Conservation (phyloP, 805 yeast species). For the Dipodascus albidus region DNA sequence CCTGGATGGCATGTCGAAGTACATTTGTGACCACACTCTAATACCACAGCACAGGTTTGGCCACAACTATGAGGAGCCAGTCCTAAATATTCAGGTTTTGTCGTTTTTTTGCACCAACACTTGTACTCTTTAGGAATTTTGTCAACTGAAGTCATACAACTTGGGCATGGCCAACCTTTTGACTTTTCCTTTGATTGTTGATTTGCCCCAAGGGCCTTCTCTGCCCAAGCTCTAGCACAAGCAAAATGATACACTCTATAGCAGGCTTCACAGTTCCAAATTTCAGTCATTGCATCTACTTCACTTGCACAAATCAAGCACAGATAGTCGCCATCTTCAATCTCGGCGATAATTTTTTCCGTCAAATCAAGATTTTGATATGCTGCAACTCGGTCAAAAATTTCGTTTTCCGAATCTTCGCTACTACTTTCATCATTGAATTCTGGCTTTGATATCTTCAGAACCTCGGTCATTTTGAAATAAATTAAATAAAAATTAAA, state of each 20-base stretch:
- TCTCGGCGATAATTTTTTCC: conserved; percentile 39
- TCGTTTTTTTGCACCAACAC: conserved; percentile 84
- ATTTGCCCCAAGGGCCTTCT: conserved; percentile 33
- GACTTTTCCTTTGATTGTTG: conserved; percentile 22
- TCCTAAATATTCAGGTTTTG: conserved; percentile 41
- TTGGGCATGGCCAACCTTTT: conserved; percentile 77
- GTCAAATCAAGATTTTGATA: conserved; percentile 19
- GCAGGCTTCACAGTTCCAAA: conserved; percentile 77
- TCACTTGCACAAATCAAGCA: conserved; percentile 88
- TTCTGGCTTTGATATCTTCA: too few species aligned
- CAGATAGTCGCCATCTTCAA: conserved; percentile 56
- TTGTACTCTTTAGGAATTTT: conserved; percentile 45
- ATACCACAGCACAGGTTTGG: conserved; percentile 54
- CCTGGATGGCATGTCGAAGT: conserved; percentile 79
- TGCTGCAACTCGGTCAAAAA: neutral
- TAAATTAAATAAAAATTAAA: too few species aligned
- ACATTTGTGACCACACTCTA: conserved; percentile 62
- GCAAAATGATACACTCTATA: conserved; percentile 75
- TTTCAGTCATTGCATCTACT: conserved; percentile 47
- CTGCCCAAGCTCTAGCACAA: conserved; percentile 83
- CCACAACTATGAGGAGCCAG: conserved; percentile 84
- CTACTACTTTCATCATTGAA: too few species aligned
- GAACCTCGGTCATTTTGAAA: too few species aligned
- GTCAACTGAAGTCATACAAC: conserved; percentile 44
- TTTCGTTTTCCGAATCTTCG: neutral